Evolutionary conservation across 345 rosid genomes (phyloP).

Genomic region (Ceriops zippeliana): DNA sequence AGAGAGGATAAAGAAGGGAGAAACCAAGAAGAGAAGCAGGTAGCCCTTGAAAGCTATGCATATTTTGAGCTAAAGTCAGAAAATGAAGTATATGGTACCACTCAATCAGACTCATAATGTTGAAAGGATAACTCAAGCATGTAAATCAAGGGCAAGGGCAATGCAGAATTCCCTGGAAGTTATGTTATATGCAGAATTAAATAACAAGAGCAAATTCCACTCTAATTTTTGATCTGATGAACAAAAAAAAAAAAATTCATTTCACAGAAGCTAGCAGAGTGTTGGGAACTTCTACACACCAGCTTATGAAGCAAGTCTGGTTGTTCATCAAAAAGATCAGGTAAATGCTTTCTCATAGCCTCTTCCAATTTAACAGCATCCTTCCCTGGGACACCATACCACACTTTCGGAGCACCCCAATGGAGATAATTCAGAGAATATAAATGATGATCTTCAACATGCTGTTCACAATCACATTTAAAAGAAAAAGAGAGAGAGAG

Average conservation of each 20-base stretch:
- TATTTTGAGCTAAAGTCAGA: not conserved
- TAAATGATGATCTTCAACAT: conserved; percentile 98
- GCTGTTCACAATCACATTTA: conserved; percentile 48
- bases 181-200: not conserved
- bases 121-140: not conserved
- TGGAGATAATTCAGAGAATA: conserved; percentile 97
- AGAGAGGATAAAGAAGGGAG: not conserved
- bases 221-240: not conserved
- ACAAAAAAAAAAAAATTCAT: not conserved
- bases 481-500: not conserved
- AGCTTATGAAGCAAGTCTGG: conserved; percentile 98
- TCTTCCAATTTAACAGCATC: conserved; percentile 80
- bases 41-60: not conserved
- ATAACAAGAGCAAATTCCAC: not conserved
- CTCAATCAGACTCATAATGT: too few species aligned
- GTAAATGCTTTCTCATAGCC: conserved; percentile 86
- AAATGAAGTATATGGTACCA: not conserved
- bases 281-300: conserved; percentile 49
- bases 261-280: conserved; percentile 6
- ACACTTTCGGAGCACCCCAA: conserved; percentile 94
- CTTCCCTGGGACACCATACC: conserved; percentile 94
- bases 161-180: not conserved
- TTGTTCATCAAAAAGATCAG: conserved; percentile 96
- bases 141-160: not conserved
- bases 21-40: not conserved